Conservation (phyloP, 345 rosid species). For the Angophora floribunda region DNA sequence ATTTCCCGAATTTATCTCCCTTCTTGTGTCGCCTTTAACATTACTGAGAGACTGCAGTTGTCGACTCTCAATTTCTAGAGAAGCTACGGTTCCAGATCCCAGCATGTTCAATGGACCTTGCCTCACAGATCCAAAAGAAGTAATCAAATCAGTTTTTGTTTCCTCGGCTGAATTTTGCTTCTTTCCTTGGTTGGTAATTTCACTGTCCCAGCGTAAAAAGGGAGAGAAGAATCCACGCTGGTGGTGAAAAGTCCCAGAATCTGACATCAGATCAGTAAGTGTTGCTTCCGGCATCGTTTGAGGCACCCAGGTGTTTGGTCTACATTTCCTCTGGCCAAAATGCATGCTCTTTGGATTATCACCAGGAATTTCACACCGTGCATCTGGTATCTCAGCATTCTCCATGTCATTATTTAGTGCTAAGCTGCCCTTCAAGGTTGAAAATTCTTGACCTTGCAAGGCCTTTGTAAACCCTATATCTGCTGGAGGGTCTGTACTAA, state of each 20-base stretch:
- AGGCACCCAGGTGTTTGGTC: constrained; percentile 11
- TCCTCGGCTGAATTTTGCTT: constrained; percentile 12
- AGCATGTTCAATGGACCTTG: constrained; percentile 16
- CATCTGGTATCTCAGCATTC: constrained; percentile 15
- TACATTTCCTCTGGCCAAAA: constrained; percentile 15
- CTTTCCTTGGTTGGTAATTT: neutral
- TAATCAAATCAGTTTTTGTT: constrained; percentile 10
- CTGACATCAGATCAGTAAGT: constrained; percentile 22
- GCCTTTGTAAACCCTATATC: constrained; percentile 30
- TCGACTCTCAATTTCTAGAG: constrained; percentile 6
- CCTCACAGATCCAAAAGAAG: constrained; percentile 20
- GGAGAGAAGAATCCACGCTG: constrained; percentile 10
- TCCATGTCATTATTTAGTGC: constrained; percentile 17
- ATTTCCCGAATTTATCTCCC: constrained; percentile 12
- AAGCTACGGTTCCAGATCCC: constrained; percentile 9
- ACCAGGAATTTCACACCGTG: constrained; percentile 11
- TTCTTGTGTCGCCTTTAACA: constrained; percentile 6
- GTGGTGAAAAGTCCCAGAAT: constrained; percentile 6
- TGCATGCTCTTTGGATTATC: constrained; percentile 12
- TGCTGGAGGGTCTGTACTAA: constrained; percentile 19
- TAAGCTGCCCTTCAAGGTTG: constrained; percentile 20
- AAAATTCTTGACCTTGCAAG: constrained; percentile 48
- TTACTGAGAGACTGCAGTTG: constrained; percentile 3
- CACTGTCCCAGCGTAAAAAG: neutral
- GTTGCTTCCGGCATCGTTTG: constrained; percentile 14